Base-by-base conservation (phyloP, 139 green algal species). In the Chlorella sp. region DNA sequence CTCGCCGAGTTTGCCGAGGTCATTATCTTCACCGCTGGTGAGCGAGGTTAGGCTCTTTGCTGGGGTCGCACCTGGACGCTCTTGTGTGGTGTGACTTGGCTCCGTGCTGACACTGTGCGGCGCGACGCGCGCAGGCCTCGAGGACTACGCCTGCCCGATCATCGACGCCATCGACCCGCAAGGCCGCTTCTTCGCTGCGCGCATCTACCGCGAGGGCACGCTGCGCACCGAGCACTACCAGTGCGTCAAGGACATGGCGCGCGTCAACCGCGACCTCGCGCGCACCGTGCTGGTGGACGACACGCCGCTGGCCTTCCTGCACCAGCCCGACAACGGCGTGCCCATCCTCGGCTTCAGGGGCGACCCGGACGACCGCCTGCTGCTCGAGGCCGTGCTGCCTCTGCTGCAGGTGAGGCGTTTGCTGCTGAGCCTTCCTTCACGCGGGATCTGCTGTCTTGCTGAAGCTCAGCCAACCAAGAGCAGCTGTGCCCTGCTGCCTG, bases 281-380 rank as follows among this genome's bases (percentile, higher is more conserved):
- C 84, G 87, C 55, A 93, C 86, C 23, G 83, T 97, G 67, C 83
- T 97, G 67, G 84, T 97, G 74, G 92, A 97, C 77, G 92, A 97
- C 84, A 97, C 89, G 3, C 90, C 92, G 3, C 80, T 97, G 61
- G 89, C 91, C 31, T 96, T 96, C 74, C 81, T 92, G 69, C 76
- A 86, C 31, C 90, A 97, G 82, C 92, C 92, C 4, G 79, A 89
- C 81, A 93, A 96, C 67, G 91, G 90, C 67, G 80, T 97, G n/a
- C 92, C 92, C 10, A 86, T 96, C 49, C 83, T 93, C 29, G 81
- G 80, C 42, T 95, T 94, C 86, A 73, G 88, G 31, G 91, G 89
- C 6, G 89, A 95, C 78, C 72, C 85, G 29, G 77, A 93, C 62
- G 90, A 95, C 83, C 67, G 83, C 35, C 77, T 96, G 80, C 84